Conservation (phyloP, 202 grass and related monocot species). For the Zizania palustris region DNA sequence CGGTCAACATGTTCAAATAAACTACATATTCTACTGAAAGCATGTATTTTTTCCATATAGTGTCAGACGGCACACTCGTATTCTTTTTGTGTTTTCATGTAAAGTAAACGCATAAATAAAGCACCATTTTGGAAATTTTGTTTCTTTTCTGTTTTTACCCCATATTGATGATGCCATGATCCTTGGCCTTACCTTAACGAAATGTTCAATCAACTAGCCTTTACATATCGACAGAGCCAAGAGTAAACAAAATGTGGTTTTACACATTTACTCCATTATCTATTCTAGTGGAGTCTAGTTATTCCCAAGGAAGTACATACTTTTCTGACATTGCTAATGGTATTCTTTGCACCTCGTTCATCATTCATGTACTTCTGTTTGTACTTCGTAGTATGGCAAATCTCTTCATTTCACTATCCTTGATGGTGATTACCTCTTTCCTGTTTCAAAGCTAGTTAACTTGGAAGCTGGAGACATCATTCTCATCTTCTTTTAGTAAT, state of each 20-base stretch:
- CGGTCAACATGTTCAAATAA: constrained; percentile 29
- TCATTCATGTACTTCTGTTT: not conserved
- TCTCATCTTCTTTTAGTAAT: not conserved
- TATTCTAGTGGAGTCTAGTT: not conserved
- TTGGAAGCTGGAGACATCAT: not conserved
- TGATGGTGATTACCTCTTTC: not conserved
- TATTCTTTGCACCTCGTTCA: not conserved
- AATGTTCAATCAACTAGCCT: constrained; percentile 15
- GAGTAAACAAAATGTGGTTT: not conserved
- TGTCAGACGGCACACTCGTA: not conserved
- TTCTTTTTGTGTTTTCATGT: not conserved
- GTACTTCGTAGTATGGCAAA: not conserved
- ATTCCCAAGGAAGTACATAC: no score
- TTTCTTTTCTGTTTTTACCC: not conserved
- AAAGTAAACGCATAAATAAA: not conserved
- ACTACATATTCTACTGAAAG: not conserved
- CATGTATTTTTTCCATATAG: not conserved
- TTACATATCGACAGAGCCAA: not conserved
- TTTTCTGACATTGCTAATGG: not conserved
- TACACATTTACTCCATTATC: not conserved
- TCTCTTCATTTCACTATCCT: not conserved
- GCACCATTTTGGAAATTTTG: not conserved
- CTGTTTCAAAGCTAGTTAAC: not conserved
- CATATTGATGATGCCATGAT: not conserved
- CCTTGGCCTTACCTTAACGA: not conserved